Base-by-base conservation (phyloP, 768 basidiomycete genomes). In the Sarcodon aspratus region DNA sequence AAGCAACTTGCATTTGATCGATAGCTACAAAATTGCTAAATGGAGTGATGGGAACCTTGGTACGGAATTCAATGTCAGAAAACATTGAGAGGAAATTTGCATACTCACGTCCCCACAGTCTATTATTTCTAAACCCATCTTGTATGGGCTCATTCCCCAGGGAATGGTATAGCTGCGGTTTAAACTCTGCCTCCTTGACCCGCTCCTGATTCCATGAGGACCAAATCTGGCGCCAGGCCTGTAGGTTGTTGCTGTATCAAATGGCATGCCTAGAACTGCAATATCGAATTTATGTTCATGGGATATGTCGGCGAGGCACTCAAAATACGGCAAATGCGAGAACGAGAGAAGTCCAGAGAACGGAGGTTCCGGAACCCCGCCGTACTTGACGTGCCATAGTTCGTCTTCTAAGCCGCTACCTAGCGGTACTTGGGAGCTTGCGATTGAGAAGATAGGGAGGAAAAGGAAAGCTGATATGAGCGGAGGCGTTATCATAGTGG, bases 1-100 rank as follows among this genome's bases (percentile, higher is more conserved):
- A 94, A 1, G 88, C 91, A 7, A 86, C 79, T 61, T 91, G 80
- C 66, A 95, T 86, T 61, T 93, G 89, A 54, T 89, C 85, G 27
- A 94, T 63, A 2, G 90, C 91, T 10, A 89, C 70, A 0, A 78
- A 76, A 61, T 90, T 87, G 63, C 95, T 89, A 59, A 85, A 91
- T 0, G 87, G 85, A 45, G 64, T 79, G 37, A 85, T 64, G 6
- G 92, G 91, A 11, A 90, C 75, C 84, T 88, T 33, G 32, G 40
- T 1, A 27, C 21, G 21, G 21, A 44, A 36, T 17, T 8, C 31
- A 10, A n/a, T 13, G 12, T 37, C 31, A 10, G 47, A 15, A 9
- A 49, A 2, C 17, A 33, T 50, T 17, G 12, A 51, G 9, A 18
- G 9, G 36, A 40, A n/a, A 40, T 12, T 38, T 5, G 21, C 31